A percentile compares a stretch with the other conserved stretches of the same genome.
phyloP scores from a whole-genome alignment of 2,329 filamentous ascomycete genomes.

The Dryadomyces quercus-mongolicae region DNA sequence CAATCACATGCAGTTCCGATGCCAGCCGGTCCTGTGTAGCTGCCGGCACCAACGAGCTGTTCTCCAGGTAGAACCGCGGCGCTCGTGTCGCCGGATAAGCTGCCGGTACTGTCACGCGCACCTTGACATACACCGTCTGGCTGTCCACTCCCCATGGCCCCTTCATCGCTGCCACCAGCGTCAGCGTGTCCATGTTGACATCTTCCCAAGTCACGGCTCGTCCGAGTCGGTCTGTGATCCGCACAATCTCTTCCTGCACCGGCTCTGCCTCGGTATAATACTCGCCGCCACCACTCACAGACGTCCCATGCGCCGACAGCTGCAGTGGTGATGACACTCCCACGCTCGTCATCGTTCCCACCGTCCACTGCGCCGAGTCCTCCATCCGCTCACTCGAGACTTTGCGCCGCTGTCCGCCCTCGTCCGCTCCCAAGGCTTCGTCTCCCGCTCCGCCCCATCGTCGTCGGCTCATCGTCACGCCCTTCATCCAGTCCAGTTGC shows the following conservation, averaged over 20 bases:
- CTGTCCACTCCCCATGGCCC: constrained; percentile 50
- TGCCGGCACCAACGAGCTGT: constrained; percentile 49
- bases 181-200: constrained; percentile 50
- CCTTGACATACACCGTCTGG: constrained; percentile 48
- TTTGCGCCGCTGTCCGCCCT: constrained; percentile 3
- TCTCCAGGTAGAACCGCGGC: constrained; percentile 48
- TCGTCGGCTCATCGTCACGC: constrained; percentile 47
- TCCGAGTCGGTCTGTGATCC: constrained; percentile 47
- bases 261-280: constrained; percentile 50
- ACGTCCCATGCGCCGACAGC: constrained; percentile 39
- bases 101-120: constrained; percentile 46
- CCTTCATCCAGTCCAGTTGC: constrained; percentile 59
- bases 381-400: constrained; percentile 7
- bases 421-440: not conserved
- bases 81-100: constrained; percentile 45
- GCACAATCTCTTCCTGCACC: constrained; percentile 52
- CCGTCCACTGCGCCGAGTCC: constrained; percentile 5
- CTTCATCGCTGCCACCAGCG: constrained; percentile 47
- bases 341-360: not conserved
- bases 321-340: constrained; percentile 26
- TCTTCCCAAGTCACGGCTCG: constrained; percentile 55
- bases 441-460: not conserved
- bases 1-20: constrained; percentile 43
- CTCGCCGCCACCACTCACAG: constrained; percentile 29
- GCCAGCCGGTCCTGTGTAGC: constrained; percentile 40